Evolutionary conservation across 495 filamentous ascomycete genomes (phyloP).

Genomic region (Penicillium bialowiezense): DNA sequence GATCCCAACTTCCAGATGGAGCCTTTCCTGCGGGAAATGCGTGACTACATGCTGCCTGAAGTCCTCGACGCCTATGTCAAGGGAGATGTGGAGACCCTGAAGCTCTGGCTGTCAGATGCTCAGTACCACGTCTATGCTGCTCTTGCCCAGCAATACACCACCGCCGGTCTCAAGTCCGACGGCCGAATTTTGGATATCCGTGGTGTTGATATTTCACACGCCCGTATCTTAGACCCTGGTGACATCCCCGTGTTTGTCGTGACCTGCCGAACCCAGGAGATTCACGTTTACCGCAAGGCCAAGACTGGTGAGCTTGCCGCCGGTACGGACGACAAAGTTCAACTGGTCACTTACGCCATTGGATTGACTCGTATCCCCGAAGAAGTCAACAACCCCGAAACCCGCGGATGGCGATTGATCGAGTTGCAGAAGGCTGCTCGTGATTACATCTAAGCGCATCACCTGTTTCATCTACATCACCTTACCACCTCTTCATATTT

Average conservation of each 20-base stretch:
- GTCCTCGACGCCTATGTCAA: conserved; percentile 98
- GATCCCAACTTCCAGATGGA: conserved; percentile 95
- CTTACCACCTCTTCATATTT: neutral
- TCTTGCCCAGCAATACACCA: conserved; percentile 89
- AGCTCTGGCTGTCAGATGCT: conserved; percentile 91
- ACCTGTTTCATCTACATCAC: neutral
- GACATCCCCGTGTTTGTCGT: conserved; percentile 97
- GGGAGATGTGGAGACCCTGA: conserved; percentile 85
- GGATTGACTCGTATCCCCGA: conserved; percentile 90
- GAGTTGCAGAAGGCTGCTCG: conserved; percentile 98
- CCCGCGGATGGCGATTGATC: conserved; percentile 92
- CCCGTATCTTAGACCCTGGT: conserved; percentile 91
- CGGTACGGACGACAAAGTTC: conserved; percentile 98
- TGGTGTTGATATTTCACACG: conserved; percentile 84
- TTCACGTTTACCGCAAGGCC: conserved; percentile 90
- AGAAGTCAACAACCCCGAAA: conserved; percentile 95
- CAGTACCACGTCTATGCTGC: conserved; percentile 95
- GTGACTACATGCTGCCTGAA: conserved; percentile 96
- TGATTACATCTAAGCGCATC: conserved; percentile 73
- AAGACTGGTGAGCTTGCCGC: conserved; percentile 88
- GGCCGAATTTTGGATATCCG: conserved; percentile 93
- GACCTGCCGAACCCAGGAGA: conserved; percentile 94
- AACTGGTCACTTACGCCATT: conserved; percentile 96
- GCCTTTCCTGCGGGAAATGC: conserved; percentile 86
- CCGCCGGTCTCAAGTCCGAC: conserved; percentile 87